Base-by-base conservation (phyloP, 2,329 filamentous ascomycete genomes). In the Pestalotiopsis sp. region DNA sequence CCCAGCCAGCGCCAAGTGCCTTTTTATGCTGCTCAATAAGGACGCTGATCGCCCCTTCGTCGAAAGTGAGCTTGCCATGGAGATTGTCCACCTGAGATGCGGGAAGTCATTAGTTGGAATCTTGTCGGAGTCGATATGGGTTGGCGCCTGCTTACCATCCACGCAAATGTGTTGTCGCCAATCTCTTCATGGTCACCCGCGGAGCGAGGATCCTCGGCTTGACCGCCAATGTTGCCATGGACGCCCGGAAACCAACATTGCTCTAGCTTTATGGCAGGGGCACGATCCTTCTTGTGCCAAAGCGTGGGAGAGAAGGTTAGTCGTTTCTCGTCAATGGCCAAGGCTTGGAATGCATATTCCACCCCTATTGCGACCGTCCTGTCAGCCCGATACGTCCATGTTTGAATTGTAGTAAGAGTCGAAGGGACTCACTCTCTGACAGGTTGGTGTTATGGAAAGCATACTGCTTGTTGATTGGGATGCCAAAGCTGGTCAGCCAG, bases 191-290 rank as follows among this genome's bases (percentile, higher is more conserved):
- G 81, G 62, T 87, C 85, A 4, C 79, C 76, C 87, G 87, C 92
- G 2, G 91, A 91, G 20, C 4, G 27, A 9, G 11, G 14, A 38
- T 17, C 25, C 1, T 61, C 31, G 5, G 13, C n/a, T 17, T 61
- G 59, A 39, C 91, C 91, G 4, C 91, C 91, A 61, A 92, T 88
- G 73, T 93, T 92, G 12, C 85, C 88, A 75, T 94, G 92, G 64
- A 87, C 88, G 6, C 92, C 92, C 0, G 92, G 89, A 74, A 94
- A 94, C 89, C 89, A 91, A 13, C 86, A 83, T 70, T 86, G 85
- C 36, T 83, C 80, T 59, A 86, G 77, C 69, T 86, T 80, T 79
- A 14, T 78, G 73, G 31, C 78, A 75, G 0, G 77, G 77, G 9
- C 78, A 76, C 23, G 83, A 79, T 71, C 31, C 2, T 3, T 38